Base-by-base conservation (phyloP, 2,329 filamentous ascomycete species). In the Mycosphaerella arachidis region DNA sequence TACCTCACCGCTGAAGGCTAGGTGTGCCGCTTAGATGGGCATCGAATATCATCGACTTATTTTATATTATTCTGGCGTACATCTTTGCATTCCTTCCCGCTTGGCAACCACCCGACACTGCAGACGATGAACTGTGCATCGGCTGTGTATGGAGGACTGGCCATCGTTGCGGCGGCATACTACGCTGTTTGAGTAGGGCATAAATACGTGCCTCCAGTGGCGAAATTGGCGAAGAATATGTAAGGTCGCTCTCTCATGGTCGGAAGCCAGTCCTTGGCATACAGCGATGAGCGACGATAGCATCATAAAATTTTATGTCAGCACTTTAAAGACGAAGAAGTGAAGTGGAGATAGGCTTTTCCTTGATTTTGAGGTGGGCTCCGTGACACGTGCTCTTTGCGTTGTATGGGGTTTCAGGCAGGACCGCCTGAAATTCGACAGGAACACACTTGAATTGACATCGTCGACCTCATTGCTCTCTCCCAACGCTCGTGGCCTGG, bases 161-260 rank as follows among this genome's bases (percentile, higher is more conserved):
- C 61, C 6, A 60, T 68, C 8, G 55, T 67, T n/a, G 60, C 63
- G 5, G 60, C 62, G 10, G 29, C 56, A 12, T 66, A 65, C 48
- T 67, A 67, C 53, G 24, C 72, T 53, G 62, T 71, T 18, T 68
- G 66, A 53, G 71, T 68, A 10, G 66, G 70, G 48, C 66, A 69
- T 35, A 58, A 66, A 35, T 76, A 75, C 57, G 59, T 64, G 24
- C 63, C 63, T 18, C 65, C 65, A 2, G 63, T 63, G 1, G 61
- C 62, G 40, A 55, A 59, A 29, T 57, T 67, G 55, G 63, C 63
- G 45, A 67, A 67, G 55, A 63, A 66, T 55, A 35, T 64, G 53
- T 65, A 53, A 59, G 50, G 2, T 18, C 18, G 29, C n/a, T 57
- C 30, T 10, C 4, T 3, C 1, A 6, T 48, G 27, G 20, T 29